phyloP scores from a whole-genome alignment of 1,284 basidiomycete genomes.

The Fistulinella staudtii region DNA sequence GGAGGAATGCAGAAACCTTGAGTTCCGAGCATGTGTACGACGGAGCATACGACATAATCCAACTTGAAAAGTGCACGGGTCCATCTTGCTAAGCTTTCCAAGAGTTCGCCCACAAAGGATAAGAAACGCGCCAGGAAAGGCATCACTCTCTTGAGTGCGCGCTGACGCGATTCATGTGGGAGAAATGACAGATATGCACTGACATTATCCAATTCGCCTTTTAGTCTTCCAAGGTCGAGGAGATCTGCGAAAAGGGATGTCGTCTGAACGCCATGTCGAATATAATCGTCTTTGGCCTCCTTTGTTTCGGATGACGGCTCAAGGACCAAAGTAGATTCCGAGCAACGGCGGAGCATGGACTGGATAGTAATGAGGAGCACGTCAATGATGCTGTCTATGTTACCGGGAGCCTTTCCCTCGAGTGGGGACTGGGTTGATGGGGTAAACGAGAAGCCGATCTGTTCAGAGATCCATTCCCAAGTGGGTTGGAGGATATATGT shows the following conservation, averaged over 20 bases:
- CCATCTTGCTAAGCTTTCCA: constrained; percentile 59
- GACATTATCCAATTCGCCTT: constrained; percentile 33
- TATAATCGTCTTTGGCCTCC: constrained; percentile 36
- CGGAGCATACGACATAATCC: constrained; percentile 70
- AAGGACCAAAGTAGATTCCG: constrained; percentile 18
- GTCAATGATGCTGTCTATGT: constrained; percentile 49
- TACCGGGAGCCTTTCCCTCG: background rate
- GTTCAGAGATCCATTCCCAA: constrained; percentile 30
- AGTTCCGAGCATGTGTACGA: constrained; percentile 71
- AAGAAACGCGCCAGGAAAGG: constrained; percentile 68
- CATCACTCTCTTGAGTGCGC: constrained; percentile 39
- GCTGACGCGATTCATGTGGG: constrained; percentile 30
- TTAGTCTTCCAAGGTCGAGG: constrained; percentile 43
- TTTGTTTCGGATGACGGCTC: constrained; percentile 5
- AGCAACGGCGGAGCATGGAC: constrained; percentile 44
- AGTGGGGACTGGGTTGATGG: background rate
- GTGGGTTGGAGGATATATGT: constrained; percentile 27
- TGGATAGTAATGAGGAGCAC: constrained; percentile 63
- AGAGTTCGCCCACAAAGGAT: constrained; percentile 49
- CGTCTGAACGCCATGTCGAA: constrained; percentile 39
- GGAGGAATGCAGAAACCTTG: constrained; percentile 93
- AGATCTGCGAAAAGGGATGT: constrained; percentile 39
- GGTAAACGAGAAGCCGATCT: constrained; percentile 26
- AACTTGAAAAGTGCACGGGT: constrained; percentile 85
- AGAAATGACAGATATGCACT: constrained; percentile 27